These are phyloP conservation scores for Pyrenopolyporus hunteri DNA, from an alignment of 495 filamentous ascomycete species.

Conservation along the genomic window DNA sequence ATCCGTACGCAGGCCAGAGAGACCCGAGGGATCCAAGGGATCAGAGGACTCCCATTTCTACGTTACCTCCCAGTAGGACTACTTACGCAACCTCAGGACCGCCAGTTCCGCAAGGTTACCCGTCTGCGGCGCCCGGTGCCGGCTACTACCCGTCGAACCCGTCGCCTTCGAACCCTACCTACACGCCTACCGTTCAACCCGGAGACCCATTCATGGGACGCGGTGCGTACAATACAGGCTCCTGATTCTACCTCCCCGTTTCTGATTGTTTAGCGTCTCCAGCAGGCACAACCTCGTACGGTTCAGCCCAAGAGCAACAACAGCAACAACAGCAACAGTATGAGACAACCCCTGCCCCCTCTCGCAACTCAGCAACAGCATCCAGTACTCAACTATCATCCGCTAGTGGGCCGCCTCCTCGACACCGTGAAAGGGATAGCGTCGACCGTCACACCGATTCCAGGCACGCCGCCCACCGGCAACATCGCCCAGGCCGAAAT, in stretches of 20 bases:
- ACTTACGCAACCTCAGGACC: constrained; percentile 44
- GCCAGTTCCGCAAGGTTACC: constrained; percentile 38
- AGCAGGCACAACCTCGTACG: constrained; percentile 53
- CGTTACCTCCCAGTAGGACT: constrained; percentile 38
- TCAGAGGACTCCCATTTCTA: constrained; percentile 40
- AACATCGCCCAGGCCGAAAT: constrained; percentile 42
- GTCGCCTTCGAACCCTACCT: constrained; percentile 38
- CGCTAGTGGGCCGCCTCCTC: constrained; percentile 40
- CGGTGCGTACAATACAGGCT: constrained; percentile 54
- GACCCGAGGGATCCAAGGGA: constrained; percentile 40
- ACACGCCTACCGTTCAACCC: constrained; percentile 46
- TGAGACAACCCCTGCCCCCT: constrained; percentile 41
- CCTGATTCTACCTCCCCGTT: constrained; percentile 38
- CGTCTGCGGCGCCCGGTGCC: constrained; percentile 31
- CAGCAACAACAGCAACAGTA: constrained; percentile 45
- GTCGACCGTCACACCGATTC: constrained; percentile 49
- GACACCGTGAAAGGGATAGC: constrained; percentile 48
- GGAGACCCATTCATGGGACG: constrained; percentile 58
- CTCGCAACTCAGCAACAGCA: constrained; percentile 37
- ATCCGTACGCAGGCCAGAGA: constrained; percentile 36
- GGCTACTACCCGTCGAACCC: constrained; percentile 45
- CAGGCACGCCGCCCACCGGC: constrained; percentile 39
- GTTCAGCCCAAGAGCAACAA: constrained; percentile 41
- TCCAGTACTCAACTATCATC: constrained; percentile 42
- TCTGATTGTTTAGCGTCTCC: constrained; percentile 61